Evolutionary conservation across 202 grass and related monocot species (phyloP), one percentile per base, ranked within the genome.

Genomic region (Saccharum hybrid): DNA sequence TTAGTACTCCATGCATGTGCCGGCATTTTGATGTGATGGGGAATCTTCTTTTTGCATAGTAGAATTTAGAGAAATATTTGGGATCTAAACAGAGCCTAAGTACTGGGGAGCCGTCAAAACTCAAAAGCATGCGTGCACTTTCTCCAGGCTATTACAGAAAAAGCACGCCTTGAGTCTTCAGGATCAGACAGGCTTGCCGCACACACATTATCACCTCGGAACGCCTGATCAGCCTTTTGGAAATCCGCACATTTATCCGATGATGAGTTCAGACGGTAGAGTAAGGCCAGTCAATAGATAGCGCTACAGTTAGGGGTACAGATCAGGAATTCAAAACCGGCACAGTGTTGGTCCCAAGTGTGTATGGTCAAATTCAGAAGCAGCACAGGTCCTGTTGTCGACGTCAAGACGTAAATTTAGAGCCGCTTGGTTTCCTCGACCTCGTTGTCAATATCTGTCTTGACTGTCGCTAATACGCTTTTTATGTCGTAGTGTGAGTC

Each of bases 141-240:
- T 73, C 56, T 73, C 18, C 11, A 73, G 54, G 10, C 34, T 33
- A 22, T 18, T 51, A 4, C 14, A 0, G n/a, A n/a, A 18, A 33
- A 72, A 49, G 52, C 19, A 63, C 7, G 69, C 26, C 26, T 31
- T 15, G 8, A n/a, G 46, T 54, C 46, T 54, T 76, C 43, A 33
- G 34, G 62, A 42, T 68, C 72, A 34, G 62, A 83, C 46, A 68
- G 28, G 18, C 46, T 75, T 83, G 6, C 39, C 30, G 22, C 63
- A 31, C 28, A 68, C 61, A 67, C 45, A 67, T 26, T 10, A 10
- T 68, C 21, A 15, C 49, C 41, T 10, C 19, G 7, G n/a, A 54
- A 40, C n/a, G n/a, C 54, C 2, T 40, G 66, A 10, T 15, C 37
- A 18, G 26, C 19, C 64, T 59, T 59, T 42, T 12, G 46, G 7